Evolutionary conservation across 2,329 filamentous ascomycete species (phyloP).

Genomic region (Didymella sp.): DNA sequence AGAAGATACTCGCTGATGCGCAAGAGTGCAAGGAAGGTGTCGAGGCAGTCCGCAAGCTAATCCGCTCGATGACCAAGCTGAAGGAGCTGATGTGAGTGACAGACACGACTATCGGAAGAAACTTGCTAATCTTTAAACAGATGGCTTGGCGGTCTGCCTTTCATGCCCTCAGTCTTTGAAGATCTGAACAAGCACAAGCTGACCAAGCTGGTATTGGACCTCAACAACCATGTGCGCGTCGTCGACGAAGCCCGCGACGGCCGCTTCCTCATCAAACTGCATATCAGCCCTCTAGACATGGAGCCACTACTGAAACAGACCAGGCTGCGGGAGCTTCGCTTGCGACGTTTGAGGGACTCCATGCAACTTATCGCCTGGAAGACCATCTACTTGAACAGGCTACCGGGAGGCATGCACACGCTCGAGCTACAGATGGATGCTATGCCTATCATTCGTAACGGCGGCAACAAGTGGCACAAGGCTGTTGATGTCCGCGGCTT

Average conservation of each 20-base stretch:
- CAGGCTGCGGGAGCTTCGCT: constrained; percentile 37
- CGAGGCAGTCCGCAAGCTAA: constrained; percentile 26
- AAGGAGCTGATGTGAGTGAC: constrained; percentile 40
- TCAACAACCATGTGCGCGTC: constrained; percentile 33
- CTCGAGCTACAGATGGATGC: constrained; percentile 41
- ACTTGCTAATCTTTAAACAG: constrained; percentile 19
- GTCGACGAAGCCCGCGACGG: constrained; percentile 21
- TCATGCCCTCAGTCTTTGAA: constrained; percentile 32
- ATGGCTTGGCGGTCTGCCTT: constrained; percentile 40
- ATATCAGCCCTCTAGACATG: constrained; percentile 35
- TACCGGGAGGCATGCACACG: constrained; percentile 27
- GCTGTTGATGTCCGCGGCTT: constrained; percentile 32
- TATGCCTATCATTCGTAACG: constrained; percentile 35
- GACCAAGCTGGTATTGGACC: constrained; percentile 39
- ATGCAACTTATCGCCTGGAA: constrained; percentile 43
- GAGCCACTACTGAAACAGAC: constrained; percentile 33
- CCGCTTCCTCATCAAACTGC: constrained; percentile 24
- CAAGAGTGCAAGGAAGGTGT: constrained; percentile 30
- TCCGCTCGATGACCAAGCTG: constrained; percentile 31
- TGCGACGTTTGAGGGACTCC: constrained; percentile 39
- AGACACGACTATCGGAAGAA: neutral
- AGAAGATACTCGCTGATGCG: constrained; percentile 5
- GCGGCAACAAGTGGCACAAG: constrained; percentile 29
- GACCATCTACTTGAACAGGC: constrained; percentile 36
- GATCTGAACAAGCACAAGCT: constrained; percentile 29